Conservation (phyloP, 441 rosid genomes). For the Erodium moschatum region DNA sequence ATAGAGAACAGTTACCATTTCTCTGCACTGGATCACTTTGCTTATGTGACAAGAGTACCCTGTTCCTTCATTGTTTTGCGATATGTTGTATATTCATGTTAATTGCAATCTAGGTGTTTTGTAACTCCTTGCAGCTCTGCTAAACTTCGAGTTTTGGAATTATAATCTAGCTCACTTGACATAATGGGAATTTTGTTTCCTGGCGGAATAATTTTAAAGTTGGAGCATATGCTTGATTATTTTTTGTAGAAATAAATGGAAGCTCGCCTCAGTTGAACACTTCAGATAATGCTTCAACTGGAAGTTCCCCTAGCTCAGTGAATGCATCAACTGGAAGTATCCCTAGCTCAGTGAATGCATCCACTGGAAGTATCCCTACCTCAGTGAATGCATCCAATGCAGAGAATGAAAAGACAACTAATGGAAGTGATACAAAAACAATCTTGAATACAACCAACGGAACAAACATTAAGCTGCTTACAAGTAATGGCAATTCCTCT, state of each 20-base stretch:
- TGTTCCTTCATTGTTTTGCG: background rate
- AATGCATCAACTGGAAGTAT: conserved; percentile 24
- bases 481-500: conserved; percentile 11
- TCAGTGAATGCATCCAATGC: conserved; percentile 30
- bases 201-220: conserved; percentile 11
- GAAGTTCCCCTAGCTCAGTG: too few species aligned
- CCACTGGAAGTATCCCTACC: conserved; percentile 27
- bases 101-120: background rate
- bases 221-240: conserved; percentile 23
- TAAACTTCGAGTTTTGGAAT: background rate
- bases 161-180: background rate
- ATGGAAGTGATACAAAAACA: conserved; percentile 34
- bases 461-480: conserved; percentile 17
- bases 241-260: conserved; percentile 39
- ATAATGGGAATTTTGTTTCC: background rate
- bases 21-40: background rate
- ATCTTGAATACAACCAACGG: conserved; percentile 27
- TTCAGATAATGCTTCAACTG: too few species aligned
- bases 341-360: conserved; percentile 27
- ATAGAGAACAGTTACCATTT: background rate
- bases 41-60: background rate
- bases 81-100: background rate
- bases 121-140: background rate
- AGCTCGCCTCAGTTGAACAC: too few species aligned
- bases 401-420: conserved; percentile 34